phyloP scores from a whole-genome alignment of 176 grass and related monocot species.

The Carex littledalei region DNA sequence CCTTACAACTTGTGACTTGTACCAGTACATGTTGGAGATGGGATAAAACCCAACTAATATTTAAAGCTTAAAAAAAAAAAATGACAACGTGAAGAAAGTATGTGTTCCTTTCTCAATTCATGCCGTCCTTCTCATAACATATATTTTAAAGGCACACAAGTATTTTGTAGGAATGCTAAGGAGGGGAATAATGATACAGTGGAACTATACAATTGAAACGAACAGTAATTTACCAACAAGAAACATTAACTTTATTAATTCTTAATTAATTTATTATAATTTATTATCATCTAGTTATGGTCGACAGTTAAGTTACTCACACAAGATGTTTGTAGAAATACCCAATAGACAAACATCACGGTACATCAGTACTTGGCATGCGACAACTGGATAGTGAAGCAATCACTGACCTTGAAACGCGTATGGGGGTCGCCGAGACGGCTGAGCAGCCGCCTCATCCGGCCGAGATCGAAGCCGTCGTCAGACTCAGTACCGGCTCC shows the following conservation, averaged over 20 bases:
- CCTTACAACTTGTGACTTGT: background rate
- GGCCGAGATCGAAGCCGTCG: constrained; percentile 82
- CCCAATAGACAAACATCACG: background rate
- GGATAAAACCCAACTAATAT: background rate
- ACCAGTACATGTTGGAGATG: background rate
- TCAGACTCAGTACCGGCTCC: constrained; percentile 72
- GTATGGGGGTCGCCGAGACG: constrained; percentile 68
- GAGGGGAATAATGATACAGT: background rate
- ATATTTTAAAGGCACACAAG: background rate
- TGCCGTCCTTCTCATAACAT: background rate
- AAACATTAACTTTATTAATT: background rate
- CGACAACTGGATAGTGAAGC: background rate
- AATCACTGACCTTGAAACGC: constrained; percentile 41
- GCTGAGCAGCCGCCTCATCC: constrained; percentile 65
- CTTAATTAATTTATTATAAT: background rate
- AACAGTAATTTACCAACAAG: background rate
- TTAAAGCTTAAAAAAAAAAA: background rate
- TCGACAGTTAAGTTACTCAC: background rate
- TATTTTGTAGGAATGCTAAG: background rate
- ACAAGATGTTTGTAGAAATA: constrained; percentile 9
- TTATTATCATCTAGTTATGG: background rate
- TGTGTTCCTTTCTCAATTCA: background rate
- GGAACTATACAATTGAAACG: background rate
- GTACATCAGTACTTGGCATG: background rate
- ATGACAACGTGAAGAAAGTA: background rate